Conservation (phyloP, 2,329 filamentous ascomycete genomes). For the Fusarium chuoi region DNA sequence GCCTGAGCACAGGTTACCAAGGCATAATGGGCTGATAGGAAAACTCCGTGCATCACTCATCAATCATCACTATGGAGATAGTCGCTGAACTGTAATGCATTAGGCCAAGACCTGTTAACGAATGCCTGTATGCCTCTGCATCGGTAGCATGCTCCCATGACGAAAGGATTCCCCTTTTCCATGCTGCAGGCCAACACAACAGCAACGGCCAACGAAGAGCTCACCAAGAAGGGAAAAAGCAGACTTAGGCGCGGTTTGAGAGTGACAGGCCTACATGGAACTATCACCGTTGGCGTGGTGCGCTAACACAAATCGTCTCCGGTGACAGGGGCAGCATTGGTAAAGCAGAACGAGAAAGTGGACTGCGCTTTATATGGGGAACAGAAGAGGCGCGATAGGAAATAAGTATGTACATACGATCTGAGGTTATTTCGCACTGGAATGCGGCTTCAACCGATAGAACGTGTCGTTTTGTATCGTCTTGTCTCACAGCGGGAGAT, state of each 20-base stretch:
- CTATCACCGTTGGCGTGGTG: constrained; percentile 22
- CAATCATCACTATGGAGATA: neutral
- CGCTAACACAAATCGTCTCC: constrained; percentile 22
- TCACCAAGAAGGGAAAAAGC: neutral
- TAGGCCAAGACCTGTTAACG: neutral
- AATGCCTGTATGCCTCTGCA: neutral
- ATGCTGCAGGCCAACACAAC: neutral
- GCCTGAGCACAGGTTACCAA: neutral
- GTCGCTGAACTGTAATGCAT: neutral
- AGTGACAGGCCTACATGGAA: constrained; percentile 24
- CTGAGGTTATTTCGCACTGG: constrained; percentile 8
- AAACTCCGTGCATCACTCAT: neutral
- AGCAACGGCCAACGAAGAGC: neutral
- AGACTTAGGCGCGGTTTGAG: constrained; percentile 9
- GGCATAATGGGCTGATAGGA: neutral
- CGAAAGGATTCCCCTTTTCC: neutral
- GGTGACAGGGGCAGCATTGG: constrained; percentile 14
- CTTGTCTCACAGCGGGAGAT: constrained; percentile 21
- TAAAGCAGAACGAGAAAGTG: constrained; percentile 3
- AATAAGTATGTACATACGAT: neutral
- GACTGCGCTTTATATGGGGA: neutral
- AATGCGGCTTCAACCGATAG: constrained; percentile 9
- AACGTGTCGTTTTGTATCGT: neutral
- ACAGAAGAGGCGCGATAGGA: neutral
- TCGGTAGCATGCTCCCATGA: neutral